These are phyloP conservation scores for Euptelea pleiosperma DNA, from an alignment of 164 flowering plant genomes.

Conservation along the genomic window DNA sequence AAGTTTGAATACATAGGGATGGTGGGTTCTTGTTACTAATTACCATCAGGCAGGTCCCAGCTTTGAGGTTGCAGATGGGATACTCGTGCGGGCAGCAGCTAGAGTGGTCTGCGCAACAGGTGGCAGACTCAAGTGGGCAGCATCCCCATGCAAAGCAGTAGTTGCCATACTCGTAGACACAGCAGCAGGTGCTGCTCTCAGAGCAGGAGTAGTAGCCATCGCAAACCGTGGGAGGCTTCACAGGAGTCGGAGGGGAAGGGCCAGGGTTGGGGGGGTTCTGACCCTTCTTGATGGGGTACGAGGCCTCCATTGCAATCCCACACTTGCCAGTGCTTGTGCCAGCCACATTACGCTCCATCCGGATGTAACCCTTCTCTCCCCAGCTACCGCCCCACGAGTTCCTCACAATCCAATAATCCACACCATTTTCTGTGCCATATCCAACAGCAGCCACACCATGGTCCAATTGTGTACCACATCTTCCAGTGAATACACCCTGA, in stretches of 20 bases:
- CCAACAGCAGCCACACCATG: slow-evolving; percentile 94
- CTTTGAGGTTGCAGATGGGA: slow-evolving; percentile 65
- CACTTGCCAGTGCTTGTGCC: slow-evolving; percentile 50
- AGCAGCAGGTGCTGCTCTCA: slow-evolving; percentile 73
- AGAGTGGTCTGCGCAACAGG: slow-evolving; percentile 79
- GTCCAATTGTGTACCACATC: slow-evolving; percentile 74
- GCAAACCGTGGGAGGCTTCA: slow-evolving; percentile 56
- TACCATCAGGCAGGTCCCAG: slow-evolving; percentile 73
- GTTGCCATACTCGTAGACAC: slow-evolving; percentile 40
- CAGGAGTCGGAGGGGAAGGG: slow-evolving; percentile 82
- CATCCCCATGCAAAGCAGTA: slow-evolving; percentile 88
- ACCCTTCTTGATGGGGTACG: slow-evolving; percentile 76
- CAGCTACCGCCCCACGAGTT: slow-evolving; percentile 91
- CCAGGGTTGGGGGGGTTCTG: slow-evolving; percentile 91
- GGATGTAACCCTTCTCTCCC: slow-evolving; percentile 85
- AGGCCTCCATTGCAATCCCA: slow-evolving; percentile 83
- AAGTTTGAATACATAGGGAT: background rate
- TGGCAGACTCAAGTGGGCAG: slow-evolving; percentile 86
- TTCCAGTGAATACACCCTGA: slow-evolving; percentile 83
- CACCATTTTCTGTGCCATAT: slow-evolving; percentile 74
- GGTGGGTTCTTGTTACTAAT: background rate
- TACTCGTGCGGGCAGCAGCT: slow-evolving; percentile 95
- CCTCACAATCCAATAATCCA: slow-evolving; percentile 83
- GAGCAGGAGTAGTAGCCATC: slow-evolving; percentile 65
- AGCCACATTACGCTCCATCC: slow-evolving; percentile 63